These are phyloP conservation scores for Kluyveromyces marxianus DNA, from an alignment of 1,139 yeast species.

Conservation along the genomic window DNA sequence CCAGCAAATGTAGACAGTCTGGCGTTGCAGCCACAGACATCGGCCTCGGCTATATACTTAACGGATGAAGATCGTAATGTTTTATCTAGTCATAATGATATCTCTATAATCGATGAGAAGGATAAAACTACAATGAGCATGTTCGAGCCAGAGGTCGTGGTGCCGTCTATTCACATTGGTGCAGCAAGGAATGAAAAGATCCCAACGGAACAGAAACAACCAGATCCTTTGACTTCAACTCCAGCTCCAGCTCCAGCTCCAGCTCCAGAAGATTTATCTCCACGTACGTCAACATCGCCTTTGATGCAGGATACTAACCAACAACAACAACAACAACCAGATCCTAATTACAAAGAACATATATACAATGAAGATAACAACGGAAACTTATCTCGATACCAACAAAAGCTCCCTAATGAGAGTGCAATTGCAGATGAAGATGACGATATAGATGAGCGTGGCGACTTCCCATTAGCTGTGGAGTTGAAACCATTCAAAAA, in stretches of 20 bases:
- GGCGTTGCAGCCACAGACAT: background rate
- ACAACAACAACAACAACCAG: too few species aligned
- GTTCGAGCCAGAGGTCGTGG: background rate
- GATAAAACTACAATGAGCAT: background rate
- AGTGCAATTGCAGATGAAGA: conserved; percentile 10
- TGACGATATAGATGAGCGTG: conserved; percentile 22
- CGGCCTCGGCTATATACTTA: conserved; percentile 2
- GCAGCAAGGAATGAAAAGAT: background rate
- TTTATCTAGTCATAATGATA: conserved; percentile 1
- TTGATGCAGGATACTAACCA: too few species aligned
- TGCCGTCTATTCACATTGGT: conserved; percentile 1
- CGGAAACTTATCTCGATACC: too few species aligned
- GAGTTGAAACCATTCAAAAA: conserved; percentile 83
- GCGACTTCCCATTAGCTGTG: conserved; percentile 60
- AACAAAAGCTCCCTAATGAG: background rate
- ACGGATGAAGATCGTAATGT: background rate
- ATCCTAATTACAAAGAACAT: too few species aligned
- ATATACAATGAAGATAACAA: too few species aligned
- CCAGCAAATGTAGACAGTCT: background rate
- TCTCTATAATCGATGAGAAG: conserved; percentile 2
- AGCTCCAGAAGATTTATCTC: background rate
- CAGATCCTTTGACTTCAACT: background rate
- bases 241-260: conserved; percentile 7
- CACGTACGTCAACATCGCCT: background rate
- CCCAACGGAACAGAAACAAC: background rate